Evolutionary conservation across 2,329 filamentous ascomycete species (phyloP).

Genomic region (Pseudomassariella vexata): DNA sequence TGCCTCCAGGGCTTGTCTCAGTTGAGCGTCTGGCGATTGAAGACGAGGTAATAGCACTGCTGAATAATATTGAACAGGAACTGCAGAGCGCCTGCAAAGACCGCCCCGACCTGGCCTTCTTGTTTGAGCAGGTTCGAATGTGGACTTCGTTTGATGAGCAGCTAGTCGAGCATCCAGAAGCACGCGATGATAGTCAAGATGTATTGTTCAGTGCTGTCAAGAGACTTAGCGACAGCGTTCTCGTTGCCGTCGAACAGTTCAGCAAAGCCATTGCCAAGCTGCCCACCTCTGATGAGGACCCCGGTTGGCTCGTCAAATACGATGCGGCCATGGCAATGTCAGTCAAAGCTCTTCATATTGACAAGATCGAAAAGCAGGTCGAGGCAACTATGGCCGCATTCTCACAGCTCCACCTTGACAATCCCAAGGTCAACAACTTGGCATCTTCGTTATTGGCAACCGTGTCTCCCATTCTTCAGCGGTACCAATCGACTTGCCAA

Average conservation of each 20-base stretch:
- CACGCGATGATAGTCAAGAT: slow-evolving; percentile 24
- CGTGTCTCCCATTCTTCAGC: slow-evolving; percentile 64
- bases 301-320: slow-evolving; percentile 56
- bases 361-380: slow-evolving; percentile 43
- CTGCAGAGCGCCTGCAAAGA: slow-evolving; percentile 20
- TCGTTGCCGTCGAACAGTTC: slow-evolving; percentile 74
- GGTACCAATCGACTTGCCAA: slow-evolving; percentile 61
- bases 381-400: slow-evolving; percentile 16
- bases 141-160: slow-evolving; percentile 49
- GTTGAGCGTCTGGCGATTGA: slow-evolving; percentile 27
- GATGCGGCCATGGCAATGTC: slow-evolving; percentile 46
- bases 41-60: slow-evolving; percentile 31
- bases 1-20: slow-evolving; percentile 48
- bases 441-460: slow-evolving; percentile 54
- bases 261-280: slow-evolving; percentile 49
- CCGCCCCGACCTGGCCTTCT: slow-evolving; percentile 56
- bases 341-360: slow-evolving; percentile 53
- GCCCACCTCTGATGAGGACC: slow-evolving; percentile 54
- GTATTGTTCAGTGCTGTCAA: slow-evolving; percentile 54
- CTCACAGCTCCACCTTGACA: slow-evolving; percentile 31
- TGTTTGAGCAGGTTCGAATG: slow-evolving; percentile 58
- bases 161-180: slow-evolving; percentile 1
- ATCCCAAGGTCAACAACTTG: slow-evolving; percentile 33
- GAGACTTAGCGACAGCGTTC: slow-evolving; percentile 64
- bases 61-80: slow-evolving; percentile 34